Base-by-base conservation (phyloP, 257 asterid species). In the Lavandula angustifolia region DNA sequence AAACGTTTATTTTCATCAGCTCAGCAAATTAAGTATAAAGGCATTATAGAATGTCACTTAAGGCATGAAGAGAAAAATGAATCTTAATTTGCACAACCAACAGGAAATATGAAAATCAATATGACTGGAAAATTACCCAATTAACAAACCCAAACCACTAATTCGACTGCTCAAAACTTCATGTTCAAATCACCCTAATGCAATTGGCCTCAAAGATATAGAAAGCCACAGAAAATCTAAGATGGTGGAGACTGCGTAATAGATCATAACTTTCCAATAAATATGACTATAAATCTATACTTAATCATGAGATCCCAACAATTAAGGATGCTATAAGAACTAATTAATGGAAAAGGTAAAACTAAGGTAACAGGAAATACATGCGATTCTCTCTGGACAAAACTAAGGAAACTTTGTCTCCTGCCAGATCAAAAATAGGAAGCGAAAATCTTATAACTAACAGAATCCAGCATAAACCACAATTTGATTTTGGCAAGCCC, bases 351-450 rank as follows among this genome's bases (percentile, higher is more conserved):
- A 50, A 34, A 14, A 12, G 9, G 55, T 42, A 0, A 22, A 11
- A 67, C 9, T 46, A 38, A 9, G 66, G 65, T 43, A 22, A 22
- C 16, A 54, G 7, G 43, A 46, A 37, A 46, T 7, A 49, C 3
- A 46, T 29, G 43, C 48, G 64, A 41, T 54, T 55, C 43, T 56
- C 57, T 38, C 2, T 3, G 41, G 10, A 18, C 12, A 62, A 9
- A 55, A 53, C 60, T 16, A 1, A 29, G 37, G 50, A 47, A 57
- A n/a, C 37, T 42, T 51, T 29, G 34, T 53, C 38, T 29, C 7
- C 34, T 68, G 44, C 50, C 61, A 63, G 63, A 9, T 67, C 62
- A 43, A 48, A 76, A 50, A 72, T 32, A 10, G 48, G 67, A 52
- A 52, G 60, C 64, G 12, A 41, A 12, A 41, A 60, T 46, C 58